phyloP scores from a whole-genome alignment of 2,329 filamentous ascomycete genomes.

The Fusarium tjaetaba region DNA sequence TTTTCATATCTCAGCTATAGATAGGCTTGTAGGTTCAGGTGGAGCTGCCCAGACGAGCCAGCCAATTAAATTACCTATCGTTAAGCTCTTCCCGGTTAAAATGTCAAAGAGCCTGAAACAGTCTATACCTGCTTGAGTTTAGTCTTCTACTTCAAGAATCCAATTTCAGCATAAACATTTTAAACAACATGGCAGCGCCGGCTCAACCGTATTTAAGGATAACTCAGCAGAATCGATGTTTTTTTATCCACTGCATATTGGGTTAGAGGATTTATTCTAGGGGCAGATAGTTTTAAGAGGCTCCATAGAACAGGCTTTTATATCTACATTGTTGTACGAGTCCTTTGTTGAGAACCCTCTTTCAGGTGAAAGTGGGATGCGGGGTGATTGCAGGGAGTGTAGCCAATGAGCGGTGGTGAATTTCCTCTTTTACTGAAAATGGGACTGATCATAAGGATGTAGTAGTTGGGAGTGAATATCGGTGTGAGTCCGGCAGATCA shows the following conservation, averaged over 20 bases:
- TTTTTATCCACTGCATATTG: background rate
- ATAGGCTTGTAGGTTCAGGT: background rate
- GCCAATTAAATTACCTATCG: background rate
- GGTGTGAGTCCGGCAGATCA: too few species aligned
- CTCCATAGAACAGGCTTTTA: too few species aligned
- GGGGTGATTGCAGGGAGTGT: too few species aligned
- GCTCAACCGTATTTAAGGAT: background rate
- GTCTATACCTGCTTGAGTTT: background rate
- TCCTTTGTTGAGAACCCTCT: too few species aligned
- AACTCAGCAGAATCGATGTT: background rate
- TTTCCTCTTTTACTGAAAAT: too few species aligned
- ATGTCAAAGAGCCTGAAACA: background rate
- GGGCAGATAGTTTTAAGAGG: too few species aligned
- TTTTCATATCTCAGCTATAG: background rate
- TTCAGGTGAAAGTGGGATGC: too few species aligned
- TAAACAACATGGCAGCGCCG: background rate
- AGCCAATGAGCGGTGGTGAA: too few species aligned
- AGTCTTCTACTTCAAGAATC: rapidly evolving
- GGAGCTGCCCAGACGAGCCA: background rate
- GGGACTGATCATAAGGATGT: too few species aligned
- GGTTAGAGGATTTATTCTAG: too few species aligned
- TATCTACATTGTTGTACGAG: too few species aligned
- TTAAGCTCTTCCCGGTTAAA: rapidly evolving
- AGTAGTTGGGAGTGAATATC: too few species aligned
- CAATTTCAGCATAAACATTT: rapidly evolving